Base-by-base conservation (phyloP, 345 rosid species). In the Noccaea bulbosa region DNA sequence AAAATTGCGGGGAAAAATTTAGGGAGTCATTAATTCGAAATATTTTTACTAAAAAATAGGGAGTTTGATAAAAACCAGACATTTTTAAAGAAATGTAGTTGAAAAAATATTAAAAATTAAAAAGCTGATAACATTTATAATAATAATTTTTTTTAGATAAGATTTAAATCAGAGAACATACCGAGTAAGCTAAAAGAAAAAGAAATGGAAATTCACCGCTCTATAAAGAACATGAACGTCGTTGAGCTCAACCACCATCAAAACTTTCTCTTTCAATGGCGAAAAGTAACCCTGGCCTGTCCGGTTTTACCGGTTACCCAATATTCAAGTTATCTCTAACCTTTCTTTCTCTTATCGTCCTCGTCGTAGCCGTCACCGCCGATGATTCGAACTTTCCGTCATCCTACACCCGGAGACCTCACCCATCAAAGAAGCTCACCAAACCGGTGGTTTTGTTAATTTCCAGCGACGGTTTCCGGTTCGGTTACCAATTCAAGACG, bases 391-490 rank as follows among this genome's bases (percentile, higher is more conserved):
- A 12, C 5, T 40, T 39, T 11, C 30, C 39, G 0, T 14, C 81
- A 9, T 52, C 77, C 34, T 3, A 63, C 11, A 8, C 60, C 17
- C 20, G 73, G 52, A 59, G 72, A 0, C 73, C 86, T 20, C 88
- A 84, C 7, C 74, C 87, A 34, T 72, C 83, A 69, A 82, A 78
- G 73, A 88, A 84, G 44, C 86, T 92, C 51, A 76, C 16, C 34
- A 83, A 78, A 52, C 90, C 88, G 0, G 91, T 88, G 40, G 96
- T 90, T 54, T 67, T 92, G 15, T 70, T 92, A 69, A 74, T 92
- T 41, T 92, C 98, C 10, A 83, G 87, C 2, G 96, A 92, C n/a
- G 98, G 98, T 69, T 90, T 92, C 75, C 89, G 95, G 57, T 92
- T 90, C 66, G 98, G 98, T 43, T 90, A 90, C 87, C 96, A 92